Evolutionary conservation across 768 basidiomycete genomes (phyloP), one percentile per base, ranked within the genome.

Genomic region (Russula vinacea): DNA sequence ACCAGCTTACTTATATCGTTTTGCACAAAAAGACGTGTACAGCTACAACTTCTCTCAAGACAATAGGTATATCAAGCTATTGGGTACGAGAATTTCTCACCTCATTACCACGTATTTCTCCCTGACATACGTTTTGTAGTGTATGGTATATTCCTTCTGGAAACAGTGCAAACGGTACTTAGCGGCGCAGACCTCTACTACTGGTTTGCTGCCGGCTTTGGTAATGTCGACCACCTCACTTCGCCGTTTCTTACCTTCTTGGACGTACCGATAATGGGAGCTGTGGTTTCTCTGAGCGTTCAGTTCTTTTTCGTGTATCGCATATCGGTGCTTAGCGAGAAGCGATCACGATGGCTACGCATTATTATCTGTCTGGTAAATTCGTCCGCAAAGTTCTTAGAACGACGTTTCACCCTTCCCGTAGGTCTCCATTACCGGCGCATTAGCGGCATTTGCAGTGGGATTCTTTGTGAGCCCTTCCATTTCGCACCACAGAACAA

Each of bases 241-340:
- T 37, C 65, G 5, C 58, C 71, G 1, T 56, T 70, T 37, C 56
- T 70, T 17, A 71, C 70, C 3, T 59, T 70, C 13, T 67, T 73
- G 35, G 73, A 73, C 51, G 69, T 69, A 5, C 73, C 73, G n/a
- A 58, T 75, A 5, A 67, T 75, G 33, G 74, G 71, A 4, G 55
- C 68, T 6, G 16, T 73, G 5, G 68, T 72, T 26, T 66, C 70
- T 7, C 65, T 75, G n/a, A 61, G 63, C 10, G 70, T 74, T 11
- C 71, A 75, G 58, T 50, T 73, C 13, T 76, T 75, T 55, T 75
- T 73, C 65, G 71, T 70, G 44, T 74, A 73, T 55, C 70, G 74
- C 11, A 75, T 76, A 24, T 71, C 37, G 53, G 39, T 56, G 26
- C 58, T 65, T 17, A 47, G 64, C 22, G 22, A 37, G 16, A 56